Evolutionary conservation across 108 stramenopile species (phyloP).

Genomic region (Skeletonema tropicum): DNA sequence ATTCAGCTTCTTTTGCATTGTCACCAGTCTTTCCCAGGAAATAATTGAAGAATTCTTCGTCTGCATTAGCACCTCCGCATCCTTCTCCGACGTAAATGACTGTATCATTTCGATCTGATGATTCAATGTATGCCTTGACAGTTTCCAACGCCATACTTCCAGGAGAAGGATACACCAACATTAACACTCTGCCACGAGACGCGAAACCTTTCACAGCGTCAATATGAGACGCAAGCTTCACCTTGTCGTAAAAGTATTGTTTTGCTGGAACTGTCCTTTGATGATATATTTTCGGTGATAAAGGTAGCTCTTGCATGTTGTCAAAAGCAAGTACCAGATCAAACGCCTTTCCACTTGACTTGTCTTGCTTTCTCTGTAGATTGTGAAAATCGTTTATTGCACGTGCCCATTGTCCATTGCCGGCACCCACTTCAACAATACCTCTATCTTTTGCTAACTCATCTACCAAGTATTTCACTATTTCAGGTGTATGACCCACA

Average conservation of each 20-base stretch:
- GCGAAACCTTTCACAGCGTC: constrained; percentile 50
- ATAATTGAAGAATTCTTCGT: constrained; percentile 59
- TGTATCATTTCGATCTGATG: constrained; percentile 63
- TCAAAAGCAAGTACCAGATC: constrained; percentile 81
- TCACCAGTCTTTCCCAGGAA: constrained; percentile 17
- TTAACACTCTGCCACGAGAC: constrained; percentile 68
- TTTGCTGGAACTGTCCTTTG: constrained; percentile 65
- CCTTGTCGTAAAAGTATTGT: constrained; percentile 71
- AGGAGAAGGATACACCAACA: constrained; percentile 85
- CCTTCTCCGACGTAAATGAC: constrained; percentile 83
- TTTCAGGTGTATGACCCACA: constrained; percentile 68
- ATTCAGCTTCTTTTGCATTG: constrained; percentile 2
- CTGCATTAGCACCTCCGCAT: constrained; percentile 69
- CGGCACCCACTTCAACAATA: constrained; percentile 85
- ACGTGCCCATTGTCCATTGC: constrained; percentile 85
- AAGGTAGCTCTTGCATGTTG: constrained; percentile 64
- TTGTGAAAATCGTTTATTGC: constrained; percentile 55
- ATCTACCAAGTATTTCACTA: constrained; percentile 50
- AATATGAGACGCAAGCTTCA: constrained; percentile 47
- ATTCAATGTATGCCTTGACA: constrained; percentile 59
- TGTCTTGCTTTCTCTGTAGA: constrained; percentile 8
- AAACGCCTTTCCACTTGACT: constrained; percentile 38
- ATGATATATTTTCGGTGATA: constrained; percentile 76
- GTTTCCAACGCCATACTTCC: constrained; percentile 71
- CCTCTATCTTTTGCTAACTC: constrained; percentile 57